Percentiles rank a stretch among this genome's conserved stretches.
Conservation (phyloP, 139 green algal species). For the Tetraselmis chui region DNA sequence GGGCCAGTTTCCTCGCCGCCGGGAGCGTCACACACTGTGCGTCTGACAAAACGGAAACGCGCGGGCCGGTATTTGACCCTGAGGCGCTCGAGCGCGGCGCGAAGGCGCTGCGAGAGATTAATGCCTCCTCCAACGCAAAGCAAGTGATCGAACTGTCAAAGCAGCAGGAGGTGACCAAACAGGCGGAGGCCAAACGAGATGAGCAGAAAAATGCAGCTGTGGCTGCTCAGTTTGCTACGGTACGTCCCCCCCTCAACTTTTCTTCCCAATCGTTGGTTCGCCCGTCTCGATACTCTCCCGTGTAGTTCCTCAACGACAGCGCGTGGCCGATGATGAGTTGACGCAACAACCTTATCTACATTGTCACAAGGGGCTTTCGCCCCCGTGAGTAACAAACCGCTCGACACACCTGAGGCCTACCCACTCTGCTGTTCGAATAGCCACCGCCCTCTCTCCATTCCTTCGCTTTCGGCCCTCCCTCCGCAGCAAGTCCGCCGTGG, state of each 20-base stretch:
- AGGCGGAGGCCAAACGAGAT: slow-evolving; percentile 55
- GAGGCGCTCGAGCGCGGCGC: slow-evolving; percentile 93
- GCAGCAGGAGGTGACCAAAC: slow-evolving; percentile 88
- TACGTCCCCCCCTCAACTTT: not conserved
- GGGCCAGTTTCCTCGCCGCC: not conserved
- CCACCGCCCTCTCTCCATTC: too few species aligned
- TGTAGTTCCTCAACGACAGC: slow-evolving; percentile 21
- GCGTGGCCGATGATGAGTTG: not conserved
- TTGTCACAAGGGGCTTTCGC: not conserved
- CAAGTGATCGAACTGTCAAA: slow-evolving; percentile 86
- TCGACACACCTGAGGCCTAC: not conserved
- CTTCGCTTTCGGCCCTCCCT: too few species aligned
- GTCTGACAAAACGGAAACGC: not conserved
- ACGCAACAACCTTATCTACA: not conserved
- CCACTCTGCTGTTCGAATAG: too few species aligned
- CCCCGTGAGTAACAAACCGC: not conserved
- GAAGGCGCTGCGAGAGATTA: slow-evolving; percentile 94
- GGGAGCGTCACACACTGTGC: not conserved
- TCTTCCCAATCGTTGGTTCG: not conserved
- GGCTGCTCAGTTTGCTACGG: not conserved
- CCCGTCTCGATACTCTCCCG: slow-evolving; percentile 67
- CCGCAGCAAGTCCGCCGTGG: not conserved
- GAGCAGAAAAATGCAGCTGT: not conserved
- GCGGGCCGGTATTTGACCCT: slow-evolving; percentile 72
- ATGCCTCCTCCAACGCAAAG: slow-evolving; percentile 86